These are phyloP conservation scores for Boeremia lycopersici DNA, from an alignment of 2,329 filamentous ascomycete species.

Conservation along the genomic window DNA sequence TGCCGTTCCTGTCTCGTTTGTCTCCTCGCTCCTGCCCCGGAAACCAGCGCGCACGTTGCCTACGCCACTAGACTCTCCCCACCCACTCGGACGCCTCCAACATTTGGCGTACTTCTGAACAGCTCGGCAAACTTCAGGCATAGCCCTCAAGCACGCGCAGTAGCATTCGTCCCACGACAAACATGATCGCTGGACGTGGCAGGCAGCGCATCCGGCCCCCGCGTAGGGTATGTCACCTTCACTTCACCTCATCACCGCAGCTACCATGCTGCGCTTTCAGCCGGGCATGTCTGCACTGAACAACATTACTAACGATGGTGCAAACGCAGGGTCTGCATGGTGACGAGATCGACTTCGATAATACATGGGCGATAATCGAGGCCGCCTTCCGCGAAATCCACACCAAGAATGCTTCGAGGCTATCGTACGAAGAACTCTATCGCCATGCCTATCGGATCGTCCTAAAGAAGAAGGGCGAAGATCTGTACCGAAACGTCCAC, in stretches of 20 bases:
- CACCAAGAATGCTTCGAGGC: constrained; percentile 82
- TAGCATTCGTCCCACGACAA: constrained; percentile 12
- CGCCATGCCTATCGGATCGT: constrained; percentile 94
- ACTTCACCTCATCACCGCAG: neutral
- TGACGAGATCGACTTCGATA: constrained; percentile 79
- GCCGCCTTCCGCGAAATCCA: constrained; percentile 86
- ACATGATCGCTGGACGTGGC: constrained; percentile 61
- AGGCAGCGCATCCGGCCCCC: constrained; percentile 70
- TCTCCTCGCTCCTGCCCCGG: constrained; percentile 3
- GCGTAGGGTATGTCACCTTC: constrained; percentile 62
- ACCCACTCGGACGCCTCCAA: neutral
- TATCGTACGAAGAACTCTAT: constrained; percentile 96
- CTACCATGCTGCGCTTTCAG: constrained; percentile 3
- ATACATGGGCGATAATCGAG: constrained; percentile 77
- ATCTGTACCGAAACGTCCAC: constrained; percentile 80
- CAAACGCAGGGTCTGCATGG: constrained; percentile 60
- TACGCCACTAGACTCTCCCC: neutral
- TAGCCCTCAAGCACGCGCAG: neutral
- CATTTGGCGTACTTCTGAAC: too few species aligned
- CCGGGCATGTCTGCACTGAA: constrained; percentile 10
- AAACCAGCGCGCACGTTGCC: neutral
- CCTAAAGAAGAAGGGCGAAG: constrained; percentile 80
- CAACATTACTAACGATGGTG: constrained; percentile 19
- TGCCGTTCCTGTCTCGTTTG: neutral
- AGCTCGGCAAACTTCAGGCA: too few species aligned